phyloP scores from a whole-genome alignment of 179 eudicot genomes.

The Drosera spatulata region DNA sequence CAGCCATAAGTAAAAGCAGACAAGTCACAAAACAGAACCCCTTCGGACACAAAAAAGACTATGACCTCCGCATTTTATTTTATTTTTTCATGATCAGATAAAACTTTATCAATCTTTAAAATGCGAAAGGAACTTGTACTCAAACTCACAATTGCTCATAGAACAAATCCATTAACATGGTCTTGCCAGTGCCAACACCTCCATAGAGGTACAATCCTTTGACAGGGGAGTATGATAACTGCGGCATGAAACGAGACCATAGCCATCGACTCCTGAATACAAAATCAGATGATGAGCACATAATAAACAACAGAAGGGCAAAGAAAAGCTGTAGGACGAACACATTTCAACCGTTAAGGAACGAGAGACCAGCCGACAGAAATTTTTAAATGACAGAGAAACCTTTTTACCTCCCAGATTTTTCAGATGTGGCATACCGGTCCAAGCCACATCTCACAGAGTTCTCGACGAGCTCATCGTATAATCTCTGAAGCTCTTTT shows the following conservation, averaged over 20 bases:
- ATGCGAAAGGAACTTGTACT: not conserved
- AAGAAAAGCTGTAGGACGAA: not conserved
- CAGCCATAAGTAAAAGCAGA: not conserved
- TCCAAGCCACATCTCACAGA: slow-evolving; percentile 59
- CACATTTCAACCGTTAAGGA: too few relatives aligned
- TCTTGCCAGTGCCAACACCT: slow-evolving; percentile 87
- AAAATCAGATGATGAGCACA: slow-evolving; percentile 1
- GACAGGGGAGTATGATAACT: slow-evolving; percentile 56
- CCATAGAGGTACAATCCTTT: slow-evolving; percentile 76
- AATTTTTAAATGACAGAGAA: not conserved
- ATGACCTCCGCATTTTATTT: too few relatives aligned
- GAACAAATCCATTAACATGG: slow-evolving; percentile 90
- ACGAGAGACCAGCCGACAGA: too few relatives aligned
- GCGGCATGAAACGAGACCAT: slow-evolving; percentile 76
- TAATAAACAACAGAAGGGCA: slow-evolving; percentile 1
- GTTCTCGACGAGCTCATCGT: slow-evolving; percentile 63
- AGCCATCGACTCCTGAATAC: slow-evolving; percentile 70
- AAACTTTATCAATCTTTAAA: too few relatives aligned
- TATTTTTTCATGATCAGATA: too few relatives aligned
- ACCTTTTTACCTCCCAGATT: slow-evolving; percentile 43
- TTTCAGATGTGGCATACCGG: slow-evolving; percentile 54
- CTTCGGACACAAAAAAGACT: too few relatives aligned
- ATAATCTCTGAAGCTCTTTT: slow-evolving; percentile 69
- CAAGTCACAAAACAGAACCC: not conserved
- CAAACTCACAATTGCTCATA: slow-evolving; percentile 61